These are phyloP conservation scores for Styphnolobium japonicum DNA, from an alignment of 306 rosid genomes.

Conservation along the genomic window DNA sequence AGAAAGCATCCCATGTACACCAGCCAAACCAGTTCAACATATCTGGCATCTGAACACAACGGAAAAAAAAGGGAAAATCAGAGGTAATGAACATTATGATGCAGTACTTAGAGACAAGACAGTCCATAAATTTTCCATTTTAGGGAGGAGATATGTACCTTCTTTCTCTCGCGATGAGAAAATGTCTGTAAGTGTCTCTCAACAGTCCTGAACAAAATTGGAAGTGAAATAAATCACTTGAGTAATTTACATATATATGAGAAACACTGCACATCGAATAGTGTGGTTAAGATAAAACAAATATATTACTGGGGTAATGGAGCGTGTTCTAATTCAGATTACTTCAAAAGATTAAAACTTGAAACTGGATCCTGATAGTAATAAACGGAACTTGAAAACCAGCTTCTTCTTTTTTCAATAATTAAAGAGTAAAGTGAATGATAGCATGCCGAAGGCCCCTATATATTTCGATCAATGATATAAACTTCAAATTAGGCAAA, in stretches of 20 bases:
- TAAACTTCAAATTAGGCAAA: neutral
- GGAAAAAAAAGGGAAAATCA: neutral
- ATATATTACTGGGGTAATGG: neutral
- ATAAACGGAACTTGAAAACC: neutral
- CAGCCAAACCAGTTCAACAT: constrained; percentile 95
- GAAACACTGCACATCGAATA: neutral
- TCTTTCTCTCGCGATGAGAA: constrained; percentile 78
- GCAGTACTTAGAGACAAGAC: neutral
- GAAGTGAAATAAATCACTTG: neutral
- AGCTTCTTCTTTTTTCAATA: neutral
- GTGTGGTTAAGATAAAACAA: neutral
- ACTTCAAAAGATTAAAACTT: neutral
- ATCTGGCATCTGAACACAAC: constrained; percentile 78
- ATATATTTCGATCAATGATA: neutral
- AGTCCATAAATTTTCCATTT: neutral
- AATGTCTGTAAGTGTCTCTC: constrained; percentile 85
- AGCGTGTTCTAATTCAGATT: neutral
- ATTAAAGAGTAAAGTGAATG: neutral
- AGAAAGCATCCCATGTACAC: constrained; percentile 99
- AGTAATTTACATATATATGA: neutral
- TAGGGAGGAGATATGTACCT: constrained; percentile 42
- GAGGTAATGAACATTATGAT: neutral
- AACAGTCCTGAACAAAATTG: constrained; percentile 49
- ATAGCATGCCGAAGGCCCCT: neutral
- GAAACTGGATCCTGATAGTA: neutral